Evolutionary conservation across 2,329 filamentous ascomycete species (phyloP).

Genomic region (Pseudogymnoascus destructans): DNA sequence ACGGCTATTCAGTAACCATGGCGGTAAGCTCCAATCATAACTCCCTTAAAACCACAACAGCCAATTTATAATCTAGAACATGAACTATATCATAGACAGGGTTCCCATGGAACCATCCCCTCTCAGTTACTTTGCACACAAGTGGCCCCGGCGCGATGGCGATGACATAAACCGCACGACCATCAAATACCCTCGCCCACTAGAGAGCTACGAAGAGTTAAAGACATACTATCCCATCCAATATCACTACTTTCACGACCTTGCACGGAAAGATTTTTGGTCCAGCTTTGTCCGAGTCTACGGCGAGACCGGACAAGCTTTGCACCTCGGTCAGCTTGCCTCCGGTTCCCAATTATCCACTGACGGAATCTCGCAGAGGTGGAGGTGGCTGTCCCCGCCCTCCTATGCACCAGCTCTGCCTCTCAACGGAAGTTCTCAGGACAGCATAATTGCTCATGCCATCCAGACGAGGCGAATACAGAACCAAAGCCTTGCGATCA

Average conservation of each 20-base stretch:
- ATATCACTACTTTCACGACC: background rate
- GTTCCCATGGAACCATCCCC: background rate
- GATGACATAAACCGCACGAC: background rate
- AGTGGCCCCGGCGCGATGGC: background rate
- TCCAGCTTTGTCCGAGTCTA: background rate
- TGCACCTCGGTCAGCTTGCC: background rate
- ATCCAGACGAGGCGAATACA: background rate
- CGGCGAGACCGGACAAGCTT: background rate
- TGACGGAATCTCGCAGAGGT: background rate
- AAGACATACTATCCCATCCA: background rate
- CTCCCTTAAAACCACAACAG: background rate
- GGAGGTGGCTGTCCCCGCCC: background rate
- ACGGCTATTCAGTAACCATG: conserved; percentile 1
- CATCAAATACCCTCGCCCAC: background rate
- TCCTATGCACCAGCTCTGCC: background rate
- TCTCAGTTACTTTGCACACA: background rate
- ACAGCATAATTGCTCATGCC: background rate
- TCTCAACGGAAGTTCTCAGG: background rate
- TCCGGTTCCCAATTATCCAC: background rate
- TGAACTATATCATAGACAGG: conserved; percentile 5
- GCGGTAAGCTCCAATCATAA: background rate
- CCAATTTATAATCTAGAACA: conserved; percentile 1
- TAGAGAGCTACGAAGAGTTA: background rate
- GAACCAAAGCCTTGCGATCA: background rate
- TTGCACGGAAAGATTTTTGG: background rate